Base-by-base conservation (phyloP, 2,329 filamentous ascomycete species). In the Bretziella fagacearum region DNA sequence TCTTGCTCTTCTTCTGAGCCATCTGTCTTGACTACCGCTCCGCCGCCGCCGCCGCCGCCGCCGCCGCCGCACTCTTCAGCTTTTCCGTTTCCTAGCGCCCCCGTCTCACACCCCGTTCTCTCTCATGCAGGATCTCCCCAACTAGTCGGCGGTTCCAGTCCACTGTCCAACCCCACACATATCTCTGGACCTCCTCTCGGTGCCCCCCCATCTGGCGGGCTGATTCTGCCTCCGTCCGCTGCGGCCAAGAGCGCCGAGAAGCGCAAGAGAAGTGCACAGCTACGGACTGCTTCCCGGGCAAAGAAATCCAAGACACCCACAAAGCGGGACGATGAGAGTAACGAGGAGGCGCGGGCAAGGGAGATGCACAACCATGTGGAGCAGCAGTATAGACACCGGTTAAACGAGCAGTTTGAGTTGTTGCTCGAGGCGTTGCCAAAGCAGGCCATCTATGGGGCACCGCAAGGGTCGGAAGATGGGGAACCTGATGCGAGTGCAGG, bases 341-440 rank as follows among this genome's bases (percentile, higher is more conserved):
- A 2, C 62, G 71, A 47, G 63, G 63, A 36, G 53, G 55, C 8
- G 48, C 52, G 57, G 47, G 53, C 56, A 1, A 53, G 58, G 11
- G 58, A 56, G 45, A 56, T 56, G 37, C 65, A 68, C 53, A 68
- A 68, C 55, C 62, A 66, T 44, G 65, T 68, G 6, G 65, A 68
- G 57, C 66, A 67, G 54, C 64, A 68, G 53, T 68, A 68, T 56
- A 63, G 65, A 29, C 66, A 67, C 56, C 58, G 65, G 20, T 62
- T 68, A 27, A 68, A 68, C 50, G 57, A 58, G 2, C 63, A 68
- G 54, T 68, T 67, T 48, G 64, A 66, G 54, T 58, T 58, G 36
- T 61, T 68, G 10, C 58, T 68, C 1, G 58, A 60, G 30, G 61
- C 63, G 0, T 58, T 68, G 1, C 65, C 65, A 2, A 53, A 61